These are phyloP conservation scores for Ophiocordyceps camponoti-rufipedis DNA, from an alignment of 2,329 filamentous ascomycete species.

Conservation along the genomic window DNA sequence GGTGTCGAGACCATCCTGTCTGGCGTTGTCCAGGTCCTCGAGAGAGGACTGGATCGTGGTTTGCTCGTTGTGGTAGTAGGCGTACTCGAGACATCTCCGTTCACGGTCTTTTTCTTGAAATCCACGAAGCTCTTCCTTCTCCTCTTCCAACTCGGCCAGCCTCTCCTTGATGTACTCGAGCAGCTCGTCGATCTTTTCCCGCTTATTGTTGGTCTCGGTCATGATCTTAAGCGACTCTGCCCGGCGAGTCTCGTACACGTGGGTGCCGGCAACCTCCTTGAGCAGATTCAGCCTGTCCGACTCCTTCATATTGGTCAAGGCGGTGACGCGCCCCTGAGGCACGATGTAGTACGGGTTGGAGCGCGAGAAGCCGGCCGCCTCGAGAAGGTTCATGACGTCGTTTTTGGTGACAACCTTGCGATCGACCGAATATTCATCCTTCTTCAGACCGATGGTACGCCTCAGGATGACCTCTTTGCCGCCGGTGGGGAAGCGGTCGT, in stretches of 20 bases:
- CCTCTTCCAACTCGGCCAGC: constrained; percentile 77
- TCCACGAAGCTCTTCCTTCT: constrained; percentile 85
- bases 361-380: constrained; percentile 89
- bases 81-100: constrained; percentile 81
- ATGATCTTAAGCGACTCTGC: constrained; percentile 92
- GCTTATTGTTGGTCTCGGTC: constrained; percentile 89
- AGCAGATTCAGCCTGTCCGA: constrained; percentile 72
- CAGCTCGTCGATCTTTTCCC: constrained; percentile 82
- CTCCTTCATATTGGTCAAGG: constrained; percentile 97
- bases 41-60: constrained; percentile 58
- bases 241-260: constrained; percentile 86
- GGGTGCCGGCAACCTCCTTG: constrained; percentile 96
- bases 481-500: constrained; percentile 86
- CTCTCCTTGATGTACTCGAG: constrained; percentile 85
- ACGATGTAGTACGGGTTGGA: constrained; percentile 99
- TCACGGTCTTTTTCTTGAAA: constrained; percentile 94
- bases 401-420: constrained; percentile 89
- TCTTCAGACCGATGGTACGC: constrained; percentile 90
- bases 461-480: constrained; percentile 81
- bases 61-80: constrained; percentile 82
- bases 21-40: constrained; percentile 64
- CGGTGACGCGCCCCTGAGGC: constrained; percentile 87
- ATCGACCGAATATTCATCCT: constrained; percentile 96
- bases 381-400: constrained; percentile 87
- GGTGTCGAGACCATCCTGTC: constrained; percentile 67